Conservation (phyloP, 371 early-diverging fungal species). For the Conidiobolus incongruus region DNA sequence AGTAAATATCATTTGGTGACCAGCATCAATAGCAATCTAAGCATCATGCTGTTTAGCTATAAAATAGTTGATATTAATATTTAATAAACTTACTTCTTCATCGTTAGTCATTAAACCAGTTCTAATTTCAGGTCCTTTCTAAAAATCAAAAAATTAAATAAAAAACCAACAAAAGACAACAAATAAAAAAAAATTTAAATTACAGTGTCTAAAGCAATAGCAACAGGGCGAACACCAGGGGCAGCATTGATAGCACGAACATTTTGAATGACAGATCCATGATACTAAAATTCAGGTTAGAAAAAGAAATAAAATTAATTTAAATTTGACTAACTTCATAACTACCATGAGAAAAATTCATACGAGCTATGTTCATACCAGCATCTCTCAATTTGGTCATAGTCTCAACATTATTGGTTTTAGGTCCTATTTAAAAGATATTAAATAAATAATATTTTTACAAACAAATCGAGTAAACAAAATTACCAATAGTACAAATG, state of each 20-base stretch:
- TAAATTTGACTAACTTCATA: conserved; percentile 38
- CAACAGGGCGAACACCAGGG: conserved; percentile 26
- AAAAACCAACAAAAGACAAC: too few relatives aligned
- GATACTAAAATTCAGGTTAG: conserved; percentile 28
- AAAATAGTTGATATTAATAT: conserved; percentile 9
- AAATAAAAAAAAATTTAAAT: conserved; percentile 1
- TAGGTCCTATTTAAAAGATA: conserved; percentile 28
- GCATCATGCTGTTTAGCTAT: neutral
- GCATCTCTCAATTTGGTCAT: conserved; percentile 64
- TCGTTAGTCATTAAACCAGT: conserved; percentile 51
- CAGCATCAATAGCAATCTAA: conserved; percentile 30
- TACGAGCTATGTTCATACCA: conserved; percentile 92
- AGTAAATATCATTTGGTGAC: conserved; percentile 69
- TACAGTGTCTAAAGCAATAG: conserved; percentile 71
- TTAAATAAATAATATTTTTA: neutral
- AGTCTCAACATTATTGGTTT: conserved; percentile 65
- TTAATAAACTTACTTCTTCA: conserved; percentile 14
- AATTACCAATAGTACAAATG: conserved; percentile 59
- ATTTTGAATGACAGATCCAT: conserved; percentile 63
- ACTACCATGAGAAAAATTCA: conserved; percentile 91
- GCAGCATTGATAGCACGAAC: conserved; percentile 23
- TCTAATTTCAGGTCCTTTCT: conserved; percentile 70
- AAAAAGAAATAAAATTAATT: neutral
- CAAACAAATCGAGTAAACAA: neutral
- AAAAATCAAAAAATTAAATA: too few relatives aligned